phyloP scores from a whole-genome alignment of 345 rosid species.

The Sonneratia caseolaris region DNA sequence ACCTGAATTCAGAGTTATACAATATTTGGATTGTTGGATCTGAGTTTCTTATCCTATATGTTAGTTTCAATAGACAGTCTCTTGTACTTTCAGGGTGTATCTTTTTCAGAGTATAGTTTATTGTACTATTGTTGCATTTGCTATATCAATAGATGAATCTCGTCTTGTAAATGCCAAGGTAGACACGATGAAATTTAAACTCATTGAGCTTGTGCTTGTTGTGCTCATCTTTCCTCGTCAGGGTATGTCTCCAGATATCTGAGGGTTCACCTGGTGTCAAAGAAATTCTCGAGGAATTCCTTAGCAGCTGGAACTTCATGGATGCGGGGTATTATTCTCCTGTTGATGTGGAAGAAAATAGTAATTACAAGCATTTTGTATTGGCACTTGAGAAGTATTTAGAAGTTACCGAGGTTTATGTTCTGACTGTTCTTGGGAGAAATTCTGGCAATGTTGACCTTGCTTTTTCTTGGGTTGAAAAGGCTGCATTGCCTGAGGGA shows the following conservation, averaged over 20 bases:
- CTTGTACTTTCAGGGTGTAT: not conserved
- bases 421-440: constrained; percentile 48
- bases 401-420: constrained; percentile 62
- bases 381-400: constrained; percentile 45
- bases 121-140: not conserved
- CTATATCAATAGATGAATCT: not conserved
- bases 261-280: constrained; percentile 37
- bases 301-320: constrained; percentile 49
- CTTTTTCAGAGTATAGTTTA: not conserved
- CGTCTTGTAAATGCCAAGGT: not conserved
- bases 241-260: constrained; percentile 72
- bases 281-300: constrained; percentile 69
- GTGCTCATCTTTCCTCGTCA: constrained; percentile 6
- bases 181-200: not conserved
- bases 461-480: constrained; percentile 80
- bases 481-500: constrained; percentile 69
- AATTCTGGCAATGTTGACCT: constrained; percentile 33
- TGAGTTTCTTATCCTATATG: not conserved
- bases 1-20: not conserved
- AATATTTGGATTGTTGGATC: not conserved
- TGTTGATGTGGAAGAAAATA: constrained; percentile 19
- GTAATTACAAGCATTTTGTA: constrained; percentile 8
- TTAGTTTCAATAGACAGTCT: not conserved
- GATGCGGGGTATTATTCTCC: constrained; percentile 36
- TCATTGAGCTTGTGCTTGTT: not conserved